Percentiles rank a stretch among this genome's conserved stretches.
phyloP scores from a whole-genome alignment of 352 stramenopile species.

The Globisporangium perplexum region DNA sequence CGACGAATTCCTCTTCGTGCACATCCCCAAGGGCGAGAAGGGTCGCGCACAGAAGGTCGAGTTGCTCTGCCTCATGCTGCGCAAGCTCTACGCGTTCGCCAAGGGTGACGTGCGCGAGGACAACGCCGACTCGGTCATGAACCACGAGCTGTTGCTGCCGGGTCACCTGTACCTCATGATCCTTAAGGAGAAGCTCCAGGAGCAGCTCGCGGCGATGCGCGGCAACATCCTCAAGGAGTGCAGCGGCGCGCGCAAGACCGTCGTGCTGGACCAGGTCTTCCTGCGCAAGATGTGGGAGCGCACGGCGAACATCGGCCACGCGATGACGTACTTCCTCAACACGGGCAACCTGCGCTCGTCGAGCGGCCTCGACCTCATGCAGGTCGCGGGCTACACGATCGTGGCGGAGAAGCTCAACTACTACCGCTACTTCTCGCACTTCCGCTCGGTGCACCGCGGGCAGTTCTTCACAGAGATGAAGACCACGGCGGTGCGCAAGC shows the following conservation, averaged over 20 bases:
- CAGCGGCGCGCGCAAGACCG: conserved; percentile 37
- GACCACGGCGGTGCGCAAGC: conserved; percentile 97
- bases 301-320: conserved; percentile 87
- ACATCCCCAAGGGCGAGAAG: conserved; percentile 90
- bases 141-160: conserved; percentile 95
- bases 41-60: conserved; percentile 90
- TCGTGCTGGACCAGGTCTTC: conserved; percentile 85
- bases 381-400: conserved; percentile 97
- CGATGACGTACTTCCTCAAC: conserved; percentile 98
- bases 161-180: conserved; percentile 96
- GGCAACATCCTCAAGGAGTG: conserved; percentile 77
- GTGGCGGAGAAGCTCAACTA: conserved; percentile 99
- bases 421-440: conserved; percentile 98
- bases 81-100: conserved; percentile 97
- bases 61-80: conserved; percentile 94
- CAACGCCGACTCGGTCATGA: conserved; percentile 98
- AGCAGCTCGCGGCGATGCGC: conserved; percentile 82
- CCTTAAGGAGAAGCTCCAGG: conserved; percentile 98
- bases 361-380: conserved; percentile 97
- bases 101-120: conserved; percentile 94
- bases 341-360: conserved; percentile 98
- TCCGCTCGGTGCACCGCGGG: conserved; percentile 97
- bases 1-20: conserved; percentile 96
- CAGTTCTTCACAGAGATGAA: conserved; percentile 99
- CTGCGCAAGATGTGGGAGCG: conserved; percentile 93